Conservation (phyloP, 176 grass and related monocot species). For the Oryza glaberrima region DNA sequence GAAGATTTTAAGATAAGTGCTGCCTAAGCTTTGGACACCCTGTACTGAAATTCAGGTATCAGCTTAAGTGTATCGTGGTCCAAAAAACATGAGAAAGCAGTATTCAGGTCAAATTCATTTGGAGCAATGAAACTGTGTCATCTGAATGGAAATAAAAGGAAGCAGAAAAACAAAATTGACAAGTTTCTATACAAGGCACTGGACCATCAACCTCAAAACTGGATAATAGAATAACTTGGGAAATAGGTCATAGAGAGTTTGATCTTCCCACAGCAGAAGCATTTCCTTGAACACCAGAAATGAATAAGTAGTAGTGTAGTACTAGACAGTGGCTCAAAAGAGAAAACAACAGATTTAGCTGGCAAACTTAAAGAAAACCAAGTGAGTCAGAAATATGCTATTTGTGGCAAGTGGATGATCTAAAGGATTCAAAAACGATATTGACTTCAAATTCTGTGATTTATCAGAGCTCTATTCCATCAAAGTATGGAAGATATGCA, state of each 20-base stretch:
- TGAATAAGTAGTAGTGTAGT: background rate
- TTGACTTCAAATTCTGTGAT: constrained; percentile 14
- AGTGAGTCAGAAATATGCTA: background rate
- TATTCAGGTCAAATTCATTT: background rate
- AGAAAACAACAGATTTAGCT: background rate
- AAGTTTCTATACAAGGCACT: background rate
- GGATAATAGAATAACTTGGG: background rate
- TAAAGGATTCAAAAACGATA: background rate
- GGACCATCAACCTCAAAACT: constrained; percentile 17
- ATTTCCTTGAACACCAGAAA: constrained; percentile 28
- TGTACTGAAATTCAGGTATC: background rate
- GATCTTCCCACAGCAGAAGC: background rate
- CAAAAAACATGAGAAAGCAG: constrained; percentile 10
- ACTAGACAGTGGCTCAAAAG: constrained; percentile 24
- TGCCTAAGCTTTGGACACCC: constrained; percentile 25
- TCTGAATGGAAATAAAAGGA: constrained; percentile 10
- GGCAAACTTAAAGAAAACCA: constrained; percentile 15
- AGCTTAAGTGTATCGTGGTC: constrained; percentile 15
- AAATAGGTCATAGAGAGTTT: background rate
- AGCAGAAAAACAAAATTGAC: background rate
- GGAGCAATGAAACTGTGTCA: background rate
- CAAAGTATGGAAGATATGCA: constrained; percentile 4
- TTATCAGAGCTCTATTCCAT: background rate
- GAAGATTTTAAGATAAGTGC: background rate
- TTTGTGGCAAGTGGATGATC: constrained; percentile 9